Conservation (phyloP, 2,329 filamentous ascomycete genomes). For the Sclerotinia subarctica region DNA sequence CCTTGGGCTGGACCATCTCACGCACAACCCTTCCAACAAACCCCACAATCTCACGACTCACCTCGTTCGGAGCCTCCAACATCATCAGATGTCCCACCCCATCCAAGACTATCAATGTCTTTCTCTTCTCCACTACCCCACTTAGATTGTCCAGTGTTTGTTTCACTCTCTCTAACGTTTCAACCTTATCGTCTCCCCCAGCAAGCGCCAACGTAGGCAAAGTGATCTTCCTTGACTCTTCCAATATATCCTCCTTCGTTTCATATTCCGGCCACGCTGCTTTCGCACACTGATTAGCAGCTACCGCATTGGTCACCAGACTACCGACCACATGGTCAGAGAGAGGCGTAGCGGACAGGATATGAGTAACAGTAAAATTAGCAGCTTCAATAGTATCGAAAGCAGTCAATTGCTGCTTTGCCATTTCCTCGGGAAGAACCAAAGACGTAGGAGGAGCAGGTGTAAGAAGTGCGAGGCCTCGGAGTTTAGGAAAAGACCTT, state of each 20-base stretch:
- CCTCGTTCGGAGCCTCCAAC: conserved; percentile 23
- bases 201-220: conserved; percentile 34
- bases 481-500: conserved; percentile 25
- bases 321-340: conserved; percentile 20
- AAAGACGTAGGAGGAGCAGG: conserved; percentile 40
- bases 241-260: conserved; percentile 39
- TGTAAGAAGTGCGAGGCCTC: conserved; percentile 24
- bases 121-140: conserved; percentile 12
- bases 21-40: background rate
- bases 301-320: conserved; percentile 36
- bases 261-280: conserved; percentile 40
- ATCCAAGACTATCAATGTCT: conserved; percentile 26
- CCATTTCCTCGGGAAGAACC: conserved; percentile 38
- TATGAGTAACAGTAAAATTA: conserved; percentile 37
- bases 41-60: conserved; percentile 8
- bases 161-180: conserved; percentile 36
- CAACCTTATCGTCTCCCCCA: conserved; percentile 39
- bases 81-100: conserved; percentile 25
- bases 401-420: conserved; percentile 39
- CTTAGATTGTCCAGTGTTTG: conserved; percentile 31
- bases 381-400: conserved; percentile 37
- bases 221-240: conserved; percentile 25
- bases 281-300: conserved; percentile 36
- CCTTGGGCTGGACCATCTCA: background rate
- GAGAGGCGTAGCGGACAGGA: conserved; percentile 35